Evolutionary conservation across 805 yeast species (phyloP), one percentile per base, ranked within the genome.

Genomic region (Brettanomyces sp.): DNA sequence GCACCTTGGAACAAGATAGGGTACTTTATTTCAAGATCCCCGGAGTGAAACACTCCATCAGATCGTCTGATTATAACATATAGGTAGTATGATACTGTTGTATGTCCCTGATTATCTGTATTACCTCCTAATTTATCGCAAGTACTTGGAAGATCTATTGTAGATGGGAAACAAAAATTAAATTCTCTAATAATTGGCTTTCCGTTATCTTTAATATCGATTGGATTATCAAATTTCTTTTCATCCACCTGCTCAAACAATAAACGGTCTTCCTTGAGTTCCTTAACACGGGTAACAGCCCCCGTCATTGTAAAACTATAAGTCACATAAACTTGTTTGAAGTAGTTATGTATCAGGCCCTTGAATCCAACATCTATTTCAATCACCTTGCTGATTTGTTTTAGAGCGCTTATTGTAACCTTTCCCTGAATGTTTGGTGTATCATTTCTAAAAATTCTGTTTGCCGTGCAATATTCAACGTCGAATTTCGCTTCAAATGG

Each of bases 81-180:
- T 13, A 43, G 13, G 33, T 24, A 36, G 35, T 43, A 43, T 12
- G 25, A 6, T 11, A 43, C 21, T 5, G 35, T 36, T 12, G 36
- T 24, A 24, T 43, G 24, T 5, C 45, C 45, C 41, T 43, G 36
- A 18, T 43, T 43, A 34, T 43, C 45, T 6, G 28, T 41, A 11
- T 13, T 14, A 14, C 45, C 41, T 13, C 45, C 45, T 12, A 43
- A n/a, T 13, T 21, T 21, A 3, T 36, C 36, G 14, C 24, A 13
- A 4, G 45, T 36, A 22, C 45, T 43, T 11, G 45, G 45, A 11
- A 43, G 45, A 6, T 24, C 25, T 14, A 18, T 11, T 14, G 21
- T 18, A 5, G 25, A 11, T 18, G 45, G 45, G 21, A 43, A 43
- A 9, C n/a, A 14, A 21, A 43, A 43, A 14, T 30, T 28, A 21